Evolutionary conservation across 2,329 filamentous ascomycete genomes (phyloP), one percentile per base, ranked within the genome.

Genomic region (Xylariaceae sp.): DNA sequence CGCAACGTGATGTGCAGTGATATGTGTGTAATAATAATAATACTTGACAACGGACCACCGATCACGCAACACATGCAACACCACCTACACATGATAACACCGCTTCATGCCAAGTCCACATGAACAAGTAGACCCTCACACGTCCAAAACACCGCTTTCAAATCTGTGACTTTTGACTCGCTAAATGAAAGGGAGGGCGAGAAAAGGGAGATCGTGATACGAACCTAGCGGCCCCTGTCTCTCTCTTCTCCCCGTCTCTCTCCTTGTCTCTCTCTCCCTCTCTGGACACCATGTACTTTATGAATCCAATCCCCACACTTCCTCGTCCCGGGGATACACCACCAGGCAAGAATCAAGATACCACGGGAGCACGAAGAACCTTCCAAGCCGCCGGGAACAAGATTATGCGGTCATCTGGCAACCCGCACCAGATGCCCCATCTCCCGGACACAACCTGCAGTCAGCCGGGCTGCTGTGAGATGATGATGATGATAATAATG

Each of bases 31-130:
- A 34, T 19, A 19, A 43, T 19, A 27, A 29, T 26, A 19, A 7
- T 40, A 19, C 42, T 29, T 37, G 30, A 39, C 12, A 39, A 11
- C 30, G 39, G 31, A 29, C 37, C 27, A 19, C 48, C 44, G 37
- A 47, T 51, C 53, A 51, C 4, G 48, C 53, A 47, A 51, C 37
- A 47, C 53, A 39, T 31, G 47, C 42, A 35, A 47, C 32, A 41
- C 47, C 19, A 27, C 34, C 40, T 8, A 9, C 27, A 19, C 19
- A 19, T 19, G 19, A 19, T 19, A 19, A 19, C 19, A 19, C 19
- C 19, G 19, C 19, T 19, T 19, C 19, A 31, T 30, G 37, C 32
- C 31, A 31, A 12, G 37, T 41, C 11, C 19, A n/a, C 34, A 41
- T 27, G 34, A 29, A 19, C 19, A 19, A 19, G 19, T 19, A 19